A percentile compares a stretch with the other conserved stretches of the same genome.
Conservation (phyloP, 2,329 filamentous ascomycete genomes). For the Fulvia fulva region DNA sequence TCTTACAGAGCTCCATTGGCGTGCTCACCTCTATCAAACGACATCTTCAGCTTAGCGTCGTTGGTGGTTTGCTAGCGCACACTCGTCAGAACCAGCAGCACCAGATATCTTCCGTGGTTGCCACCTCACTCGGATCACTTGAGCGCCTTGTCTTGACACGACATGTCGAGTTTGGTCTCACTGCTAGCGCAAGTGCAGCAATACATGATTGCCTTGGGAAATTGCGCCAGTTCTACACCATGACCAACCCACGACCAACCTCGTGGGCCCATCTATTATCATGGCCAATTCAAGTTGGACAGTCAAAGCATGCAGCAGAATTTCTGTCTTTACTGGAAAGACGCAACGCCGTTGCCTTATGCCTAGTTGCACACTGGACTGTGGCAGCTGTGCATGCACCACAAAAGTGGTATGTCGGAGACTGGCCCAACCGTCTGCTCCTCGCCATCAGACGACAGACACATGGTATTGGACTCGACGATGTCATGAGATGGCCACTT, state of each 20-base stretch:
- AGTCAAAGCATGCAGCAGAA: slow-evolving; percentile 5
- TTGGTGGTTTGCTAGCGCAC: slow-evolving; percentile 6
- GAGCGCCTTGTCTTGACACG: slow-evolving; percentile 14
- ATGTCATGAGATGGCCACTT: slow-evolving; percentile 5
- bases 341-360: slow-evolving; percentile 18
- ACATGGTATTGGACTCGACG: slow-evolving; percentile 5
- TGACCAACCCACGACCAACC: slow-evolving; percentile 15
- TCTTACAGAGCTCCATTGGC: slow-evolving; percentile 8
- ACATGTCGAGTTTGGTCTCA: slow-evolving; percentile 9
- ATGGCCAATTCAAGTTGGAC: slow-evolving; percentile 20
- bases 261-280: slow-evolving; percentile 21
- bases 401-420: slow-evolving; percentile 22
- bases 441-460: slow-evolving; percentile 16
- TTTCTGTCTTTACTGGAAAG: slow-evolving; percentile 20
- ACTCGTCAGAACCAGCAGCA: not conserved
- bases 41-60: slow-evolving; percentile 1
- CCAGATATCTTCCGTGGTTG: slow-evolving; percentile 5
- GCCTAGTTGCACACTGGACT: slow-evolving; percentile 25
- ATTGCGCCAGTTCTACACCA: slow-evolving; percentile 19
- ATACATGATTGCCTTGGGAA: slow-evolving; percentile 18
- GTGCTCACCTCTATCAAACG: slow-evolving; percentile 4
- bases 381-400: slow-evolving; percentile 22
- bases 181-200: slow-evolving; percentile 10
- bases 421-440: slow-evolving; percentile 22
- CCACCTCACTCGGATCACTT: slow-evolving; percentile 16